A percentile compares a stretch with the other conserved stretches of the same genome.
phyloP scores from a whole-genome alignment of 108 stramenopile genomes.

The Chaetoceros muelleri region DNA sequence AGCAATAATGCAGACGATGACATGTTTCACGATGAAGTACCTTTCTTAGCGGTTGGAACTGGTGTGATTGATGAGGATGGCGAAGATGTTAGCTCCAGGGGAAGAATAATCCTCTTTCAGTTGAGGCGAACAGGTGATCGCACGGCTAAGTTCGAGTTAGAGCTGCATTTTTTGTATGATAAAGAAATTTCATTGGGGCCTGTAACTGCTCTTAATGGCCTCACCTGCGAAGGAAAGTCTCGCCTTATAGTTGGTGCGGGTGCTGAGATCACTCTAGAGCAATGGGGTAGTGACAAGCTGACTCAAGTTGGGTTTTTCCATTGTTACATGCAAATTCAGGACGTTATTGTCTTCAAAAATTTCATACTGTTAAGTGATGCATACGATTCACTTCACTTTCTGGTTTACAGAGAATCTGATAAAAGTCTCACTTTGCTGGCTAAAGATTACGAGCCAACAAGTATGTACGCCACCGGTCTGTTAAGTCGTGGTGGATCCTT shows the following conservation, averaged over 20 bases:
- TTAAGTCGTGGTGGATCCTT: constrained; percentile 64
- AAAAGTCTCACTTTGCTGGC: constrained; percentile 78
- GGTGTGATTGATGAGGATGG: constrained; percentile 65
- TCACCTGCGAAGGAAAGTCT: constrained; percentile 52
- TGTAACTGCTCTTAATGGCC: constrained; percentile 60
- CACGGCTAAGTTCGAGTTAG: constrained; percentile 17
- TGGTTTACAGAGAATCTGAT: constrained; percentile 83
- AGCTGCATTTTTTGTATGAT: constrained; percentile 52
- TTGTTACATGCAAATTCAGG: constrained; percentile 73
- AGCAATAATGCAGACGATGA: constrained; percentile 8
- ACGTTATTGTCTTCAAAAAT: constrained; percentile 72
- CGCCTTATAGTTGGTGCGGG: constrained; percentile 75
- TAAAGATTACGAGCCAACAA: constrained; percentile 78
- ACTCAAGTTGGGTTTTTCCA: constrained; percentile 87
- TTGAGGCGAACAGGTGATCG: constrained; percentile 14
- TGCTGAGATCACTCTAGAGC: constrained; percentile 81
- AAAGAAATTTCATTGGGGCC: constrained; percentile 79
- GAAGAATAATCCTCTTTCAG: constrained; percentile 58
- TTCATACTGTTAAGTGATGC: constrained; percentile 74
- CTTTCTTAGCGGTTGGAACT: constrained; percentile 65
- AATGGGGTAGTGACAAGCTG: constrained; percentile 71
- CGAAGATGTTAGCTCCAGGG: constrained; percentile 71
- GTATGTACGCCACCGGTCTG: constrained; percentile 72
- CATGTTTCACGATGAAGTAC: constrained; percentile 39
- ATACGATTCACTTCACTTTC: constrained; percentile 80